These are phyloP conservation scores for Panicum virgatum DNA, from an alignment of 202 grass and related monocot species.

Conservation along the genomic window DNA sequence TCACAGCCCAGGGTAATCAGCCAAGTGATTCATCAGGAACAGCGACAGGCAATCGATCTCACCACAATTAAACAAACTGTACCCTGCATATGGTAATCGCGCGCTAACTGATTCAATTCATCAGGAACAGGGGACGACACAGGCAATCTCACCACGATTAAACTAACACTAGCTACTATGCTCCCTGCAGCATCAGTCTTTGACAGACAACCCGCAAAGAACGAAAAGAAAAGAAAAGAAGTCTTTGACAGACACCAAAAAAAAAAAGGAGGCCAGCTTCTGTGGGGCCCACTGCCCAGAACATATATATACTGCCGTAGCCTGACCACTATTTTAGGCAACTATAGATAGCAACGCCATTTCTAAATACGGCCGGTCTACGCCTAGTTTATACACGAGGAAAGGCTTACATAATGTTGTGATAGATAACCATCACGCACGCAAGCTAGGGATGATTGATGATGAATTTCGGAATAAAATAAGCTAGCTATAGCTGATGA, in stretches of 20 bases:
- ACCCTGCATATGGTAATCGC: background rate
- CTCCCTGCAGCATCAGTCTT: background rate
- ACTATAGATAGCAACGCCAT: slow-evolving; percentile 25
- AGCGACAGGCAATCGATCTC: background rate
- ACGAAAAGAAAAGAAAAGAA: too few species aligned
- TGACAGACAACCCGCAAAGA: background rate
- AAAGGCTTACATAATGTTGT: slow-evolving; percentile 10
- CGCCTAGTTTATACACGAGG: slow-evolving; percentile 13
- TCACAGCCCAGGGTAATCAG: background rate
- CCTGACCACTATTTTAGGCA: background rate
- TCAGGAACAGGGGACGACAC: slow-evolving; percentile 1
- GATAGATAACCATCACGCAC: background rate
- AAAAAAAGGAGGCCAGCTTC: background rate
- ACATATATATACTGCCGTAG: background rate
- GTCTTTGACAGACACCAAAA: background rate
- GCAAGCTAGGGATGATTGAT: slow-evolving; percentile 13
- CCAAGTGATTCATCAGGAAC: background rate
- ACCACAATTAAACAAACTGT: background rate
- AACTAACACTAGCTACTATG: background rate
- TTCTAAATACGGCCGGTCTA: slow-evolving; percentile 40
- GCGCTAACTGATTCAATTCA: background rate
- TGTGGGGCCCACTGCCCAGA: background rate
- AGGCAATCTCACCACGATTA: background rate
- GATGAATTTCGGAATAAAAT: background rate
- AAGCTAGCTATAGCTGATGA: slow-evolving; percentile 12